Evolutionary conservation across 208 protist genomes (phyloP), one percentile per base, ranked within the genome.

Genomic region (Acanthamoeba quina): DNA sequence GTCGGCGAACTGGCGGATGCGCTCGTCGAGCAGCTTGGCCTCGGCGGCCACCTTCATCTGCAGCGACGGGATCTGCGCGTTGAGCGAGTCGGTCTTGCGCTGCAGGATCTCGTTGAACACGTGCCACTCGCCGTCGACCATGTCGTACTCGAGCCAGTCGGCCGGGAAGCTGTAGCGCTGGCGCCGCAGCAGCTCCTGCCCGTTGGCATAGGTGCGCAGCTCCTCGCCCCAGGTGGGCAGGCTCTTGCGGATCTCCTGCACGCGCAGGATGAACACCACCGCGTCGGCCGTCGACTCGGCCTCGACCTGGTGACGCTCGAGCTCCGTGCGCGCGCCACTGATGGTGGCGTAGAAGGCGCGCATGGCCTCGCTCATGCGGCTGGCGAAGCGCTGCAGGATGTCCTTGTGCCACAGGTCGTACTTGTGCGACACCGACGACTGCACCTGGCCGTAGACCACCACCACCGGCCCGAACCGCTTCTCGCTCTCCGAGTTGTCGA

Each of bases 61-160:
- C 15, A 96, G 31, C 52, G 90, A 78, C 29, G 95, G 95, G 37
- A 96, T 95, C 9, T 92, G 64, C 44, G 96, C 92, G 90, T 99
- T 96, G 49, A 99, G 93, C 19, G 97, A 96, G 91, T 98, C 98
- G 52, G 98, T 96, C 96, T 99, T 98, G 60, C 97, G 96, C 15
- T 97, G 97, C 41, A 99, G 97, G 47, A 99, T 97, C 62, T 99
- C 98, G 34, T 97, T 97, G 64, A 99, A 98, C 19, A 98, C 97
- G 31, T 80, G 95, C 97, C 98, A 99, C 95, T 99, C 99, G 64
- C 98, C 97, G 34, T 98, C 97, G 26, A 99, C 95, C 70, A 97
- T 96, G 31, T 98, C 96, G 56, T 95, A 96, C 93, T 98, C 97
- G 47, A 99, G 96, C 98, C 99, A 99, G 80, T 98, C 98, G 9